A percentile compares a stretch with the other conserved stretches of the same genome.
Conservation (phyloP, 352 stramenopile genomes). For the Pythium sp. region DNA sequence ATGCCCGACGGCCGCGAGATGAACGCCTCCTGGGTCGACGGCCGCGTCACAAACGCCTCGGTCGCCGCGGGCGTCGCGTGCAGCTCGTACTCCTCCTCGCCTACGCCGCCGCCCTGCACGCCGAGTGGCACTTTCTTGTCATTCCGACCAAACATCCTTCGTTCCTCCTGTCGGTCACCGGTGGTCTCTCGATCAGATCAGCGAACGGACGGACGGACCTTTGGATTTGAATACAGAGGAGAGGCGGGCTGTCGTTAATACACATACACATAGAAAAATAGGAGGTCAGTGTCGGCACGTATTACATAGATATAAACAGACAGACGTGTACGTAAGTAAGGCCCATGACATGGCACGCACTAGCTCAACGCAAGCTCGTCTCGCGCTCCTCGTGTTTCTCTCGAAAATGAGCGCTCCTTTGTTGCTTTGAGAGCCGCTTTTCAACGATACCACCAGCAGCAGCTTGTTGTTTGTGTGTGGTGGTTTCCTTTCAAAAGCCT, state of each 20-base stretch:
- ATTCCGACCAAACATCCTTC: slow-evolving; percentile 44
- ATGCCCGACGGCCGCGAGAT: slow-evolving; percentile 32
- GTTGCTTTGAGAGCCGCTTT: background rate
- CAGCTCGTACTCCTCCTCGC: slow-evolving; percentile 56
- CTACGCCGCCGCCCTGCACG: slow-evolving; percentile 17
- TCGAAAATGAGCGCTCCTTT: slow-evolving; percentile 8
- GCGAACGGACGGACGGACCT: background rate
- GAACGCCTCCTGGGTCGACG: slow-evolving; percentile 40
- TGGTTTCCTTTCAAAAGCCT: background rate
- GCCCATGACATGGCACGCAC: background rate
- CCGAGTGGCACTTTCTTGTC: slow-evolving; percentile 41
- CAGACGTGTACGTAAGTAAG: background rate
- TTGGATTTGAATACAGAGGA: background rate
- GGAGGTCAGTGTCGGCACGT: background rate
- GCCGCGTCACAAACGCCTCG: slow-evolving; percentile 29
- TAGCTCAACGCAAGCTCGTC: background rate
- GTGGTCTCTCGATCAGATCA: background rate
- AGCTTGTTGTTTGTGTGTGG: background rate
- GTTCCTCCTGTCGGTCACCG: background rate
- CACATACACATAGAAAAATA: background rate
- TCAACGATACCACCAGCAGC: background rate
- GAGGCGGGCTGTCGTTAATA: background rate
- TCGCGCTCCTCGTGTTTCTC: slow-evolving; percentile 10
- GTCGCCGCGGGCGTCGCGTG: slow-evolving; percentile 60
- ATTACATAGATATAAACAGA: background rate